Evolutionary conservation across 1,139 yeast species (phyloP), one percentile per base, ranked within the genome.

Genomic region (Arxiozyma telluris): DNA sequence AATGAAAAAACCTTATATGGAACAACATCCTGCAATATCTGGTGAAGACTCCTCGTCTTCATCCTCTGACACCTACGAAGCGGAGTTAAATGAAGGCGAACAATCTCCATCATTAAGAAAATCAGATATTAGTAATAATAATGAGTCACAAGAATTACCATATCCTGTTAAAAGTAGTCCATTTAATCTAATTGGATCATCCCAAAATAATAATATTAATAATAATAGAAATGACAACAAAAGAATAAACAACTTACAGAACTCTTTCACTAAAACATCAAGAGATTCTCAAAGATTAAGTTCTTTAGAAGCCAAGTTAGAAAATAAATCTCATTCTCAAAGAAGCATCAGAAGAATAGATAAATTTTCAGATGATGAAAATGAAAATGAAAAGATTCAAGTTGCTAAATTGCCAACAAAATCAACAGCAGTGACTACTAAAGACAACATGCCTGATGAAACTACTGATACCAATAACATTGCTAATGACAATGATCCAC

Each of bases 1-100:
- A n/a, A 67, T 67, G 69, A 69, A 69, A 51, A 64, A 63, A 55
- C 69, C 66, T 8, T 64, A 57, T 44, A 42, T 54, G 41, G 60
- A 54, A 53, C 55, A 50, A 30, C 43, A 51, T 39, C 46, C 53
- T 20, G 39, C 44, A n/a, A 21, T 39, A 22, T 42, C 49, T 34
- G 53, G 41, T 25, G 48, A 51, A 48, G 58, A 52, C 41, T 49
- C 54, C 4, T 38, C 53, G 1, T 52, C 52, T 25, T 51, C 55
- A 1, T 47, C 53, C 8, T 22, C 54, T 11, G 53, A 54, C 22
- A 57, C 51, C 11, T 50, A 50, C 25, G 51, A 53, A 4, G 55
- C 55, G 4, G 57, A 56, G 17, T 47, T 53, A 15, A 39, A 41
- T 17, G 58, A 57, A n/a, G 46, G 51, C 9, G 41, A 38, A 44